Conservation (phyloP, 1,284 basidiomycete species). For the Leccinum griseonigrum region DNA sequence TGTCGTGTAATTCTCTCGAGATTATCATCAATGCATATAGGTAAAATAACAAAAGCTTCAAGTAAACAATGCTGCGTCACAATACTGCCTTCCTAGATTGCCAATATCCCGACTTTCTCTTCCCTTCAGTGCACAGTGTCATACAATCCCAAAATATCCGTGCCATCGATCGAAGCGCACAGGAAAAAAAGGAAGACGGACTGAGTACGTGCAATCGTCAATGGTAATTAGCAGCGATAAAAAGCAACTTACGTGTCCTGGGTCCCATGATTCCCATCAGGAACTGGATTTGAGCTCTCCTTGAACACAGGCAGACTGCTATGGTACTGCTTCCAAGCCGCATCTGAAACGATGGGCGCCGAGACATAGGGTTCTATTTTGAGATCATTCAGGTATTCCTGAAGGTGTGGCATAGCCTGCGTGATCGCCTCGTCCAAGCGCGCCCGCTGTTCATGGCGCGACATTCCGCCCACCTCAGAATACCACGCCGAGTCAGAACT, state of each 20-base stretch:
- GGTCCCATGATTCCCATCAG: no score
- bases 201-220: no score
- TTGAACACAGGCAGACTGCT: slow-evolving; percentile 34
- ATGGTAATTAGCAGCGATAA: no score
- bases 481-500: slow-evolving; percentile 54
- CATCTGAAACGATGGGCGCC: slow-evolving; percentile 51
- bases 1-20: not conserved
- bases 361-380: slow-evolving; percentile 45
- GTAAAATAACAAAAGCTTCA: not conserved
- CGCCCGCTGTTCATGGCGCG: slow-evolving; percentile 41
- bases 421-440: slow-evolving; percentile 45
- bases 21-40: not conserved
- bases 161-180: not conserved
- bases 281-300: slow-evolving; percentile 23
- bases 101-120: no score
- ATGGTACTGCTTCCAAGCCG: slow-evolving; percentile 38
- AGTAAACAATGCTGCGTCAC: not conserved
- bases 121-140: not conserved
- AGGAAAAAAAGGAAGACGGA: no score
- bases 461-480: slow-evolving; percentile 43
- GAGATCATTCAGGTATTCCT: slow-evolving; percentile 40
- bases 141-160: not conserved
- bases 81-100: no score
- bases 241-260: no score
- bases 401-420: slow-evolving; percentile 41